Base-by-base conservation (phyloP, 2,329 filamentous ascomycete species). In the Alternaria postmessia region DNA sequence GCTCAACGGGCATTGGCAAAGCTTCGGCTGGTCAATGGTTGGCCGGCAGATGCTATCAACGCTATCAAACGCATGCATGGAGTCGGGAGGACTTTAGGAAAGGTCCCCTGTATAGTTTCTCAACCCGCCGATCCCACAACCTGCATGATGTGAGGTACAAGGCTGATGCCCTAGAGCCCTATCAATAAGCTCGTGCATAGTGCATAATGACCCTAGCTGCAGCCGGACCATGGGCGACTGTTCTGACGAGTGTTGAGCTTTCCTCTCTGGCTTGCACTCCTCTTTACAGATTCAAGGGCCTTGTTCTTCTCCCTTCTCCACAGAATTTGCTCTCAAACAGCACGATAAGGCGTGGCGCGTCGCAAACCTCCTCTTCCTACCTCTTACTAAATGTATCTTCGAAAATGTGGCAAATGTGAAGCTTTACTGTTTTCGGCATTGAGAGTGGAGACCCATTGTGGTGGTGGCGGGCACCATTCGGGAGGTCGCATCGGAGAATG, bases 401-500 rank as follows among this genome's bases (percentile, higher is more conserved):
- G 1, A 28, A 11, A 20, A 8, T 34, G 1, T 34, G 41, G 14
- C 22, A 42, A 30, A 14, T 20, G 11, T 16, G 28, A 41, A 53
- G 26, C 51, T 56, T 60, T 53, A 54, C 47, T 42, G 16, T 44
- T 56, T 53, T 26, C 63, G 63, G 61, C 11, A 9, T 57, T 42
- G 47, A 22, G 22, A 44, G 63, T 57, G 63, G 63, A 66, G 63
- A 66, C 53, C 63, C 63, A 64, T 32, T 42, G 5, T 26, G n/a
- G 20, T 46, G 53, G 39, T 55, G 30, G 44, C 38, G 39, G 44
- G 56, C 41, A 20, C 42, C 38, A 46, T 18, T 41, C 44, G 56
- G 54, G 59, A 42, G 18, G 20, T 42, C n/a, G 38, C 49, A 43
- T 59, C 61, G 63, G 63, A 63, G 44, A 63, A 43, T 62, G 63